Conservation (phyloP, 169 alveolate genomes). For the Perkinsus chesapeaki region DNA sequence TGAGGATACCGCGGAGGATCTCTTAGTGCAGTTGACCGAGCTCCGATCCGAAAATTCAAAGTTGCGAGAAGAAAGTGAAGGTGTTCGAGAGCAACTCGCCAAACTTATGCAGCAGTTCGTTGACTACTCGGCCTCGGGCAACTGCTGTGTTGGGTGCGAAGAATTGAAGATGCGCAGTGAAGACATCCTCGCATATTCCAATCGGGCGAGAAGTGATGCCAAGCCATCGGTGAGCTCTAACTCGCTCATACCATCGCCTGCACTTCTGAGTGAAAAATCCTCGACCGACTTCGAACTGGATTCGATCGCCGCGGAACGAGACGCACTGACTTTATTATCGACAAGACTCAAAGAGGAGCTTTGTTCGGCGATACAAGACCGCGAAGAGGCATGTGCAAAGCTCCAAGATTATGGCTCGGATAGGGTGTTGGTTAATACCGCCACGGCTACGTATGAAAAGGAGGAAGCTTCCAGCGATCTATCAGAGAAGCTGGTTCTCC, state of each 20-base stretch:
- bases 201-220: not conserved
- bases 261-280: no score
- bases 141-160: not conserved
- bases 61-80: not conserved
- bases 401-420: no score
- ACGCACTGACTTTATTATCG: not conserved
- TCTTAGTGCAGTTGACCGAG: not conserved
- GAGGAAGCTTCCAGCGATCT: not conserved
- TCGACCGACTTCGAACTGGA: not conserved
- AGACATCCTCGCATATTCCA: not conserved
- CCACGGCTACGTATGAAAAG: no score
- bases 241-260: no score
- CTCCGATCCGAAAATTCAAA: not conserved
- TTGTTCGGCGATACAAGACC: not conserved
- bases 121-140: not conserved
- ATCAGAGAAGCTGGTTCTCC: not conserved
- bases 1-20: not conserved
- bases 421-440: no score
- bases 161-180: not conserved
- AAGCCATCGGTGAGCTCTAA: no score
- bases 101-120: not conserved
- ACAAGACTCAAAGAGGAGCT: not conserved
- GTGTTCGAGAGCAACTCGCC: not conserved
- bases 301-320: not conserved
- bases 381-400: not conserved